Evolutionary conservation across 495 filamentous ascomycete genomes (phyloP).

Genomic region (Aspergillus affinis): DNA sequence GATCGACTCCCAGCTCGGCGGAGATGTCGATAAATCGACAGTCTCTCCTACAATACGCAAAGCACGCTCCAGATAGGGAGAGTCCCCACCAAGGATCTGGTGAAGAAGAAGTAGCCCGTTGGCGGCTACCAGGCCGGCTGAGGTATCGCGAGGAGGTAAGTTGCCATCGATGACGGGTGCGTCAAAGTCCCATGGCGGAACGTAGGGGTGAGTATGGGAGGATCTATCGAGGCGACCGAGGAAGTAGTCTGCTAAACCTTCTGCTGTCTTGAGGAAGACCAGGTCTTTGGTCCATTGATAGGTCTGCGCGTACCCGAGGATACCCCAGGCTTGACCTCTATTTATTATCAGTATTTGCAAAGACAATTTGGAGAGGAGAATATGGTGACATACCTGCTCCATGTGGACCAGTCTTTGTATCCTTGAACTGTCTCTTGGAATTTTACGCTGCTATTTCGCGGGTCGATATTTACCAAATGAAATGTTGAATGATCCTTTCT

Average conservation of each 20-base stretch:
- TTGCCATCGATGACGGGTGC: slow-evolving; percentile 29
- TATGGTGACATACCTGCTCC: slow-evolving; percentile 18
- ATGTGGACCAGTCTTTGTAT: slow-evolving; percentile 38
- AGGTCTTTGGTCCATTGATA: slow-evolving; percentile 42
- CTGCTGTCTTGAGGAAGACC: slow-evolving; percentile 34
- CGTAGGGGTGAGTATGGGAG: slow-evolving; percentile 19
- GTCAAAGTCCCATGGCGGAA: slow-evolving; percentile 40
- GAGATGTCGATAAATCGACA: slow-evolving; percentile 24
- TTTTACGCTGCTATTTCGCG: slow-evolving; percentile 30
- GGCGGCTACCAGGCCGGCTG: slow-evolving; percentile 39
- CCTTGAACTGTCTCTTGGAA: slow-evolving; percentile 41
- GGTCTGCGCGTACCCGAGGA: slow-evolving; percentile 46
- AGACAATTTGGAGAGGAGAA: not conserved
- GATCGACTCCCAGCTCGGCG: slow-evolving; percentile 19
- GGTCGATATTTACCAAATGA: slow-evolving; percentile 43
- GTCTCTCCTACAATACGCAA: slow-evolving; percentile 37
- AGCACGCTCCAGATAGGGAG: slow-evolving; percentile 30
- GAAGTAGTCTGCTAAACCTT: slow-evolving; percentile 37
- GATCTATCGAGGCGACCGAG: slow-evolving; percentile 25
- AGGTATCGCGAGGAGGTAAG: slow-evolving; percentile 30
- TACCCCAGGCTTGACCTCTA: slow-evolving; percentile 48
- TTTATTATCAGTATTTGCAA: slow-evolving; percentile 4
- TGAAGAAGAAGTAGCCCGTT: slow-evolving; percentile 42
- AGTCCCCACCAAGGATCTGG: slow-evolving; percentile 16
- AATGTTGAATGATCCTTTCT: slow-evolving; percentile 34